Base-by-base conservation (phyloP, 2,329 filamentous ascomycete species). In the Grosmannia serpens region DNA sequence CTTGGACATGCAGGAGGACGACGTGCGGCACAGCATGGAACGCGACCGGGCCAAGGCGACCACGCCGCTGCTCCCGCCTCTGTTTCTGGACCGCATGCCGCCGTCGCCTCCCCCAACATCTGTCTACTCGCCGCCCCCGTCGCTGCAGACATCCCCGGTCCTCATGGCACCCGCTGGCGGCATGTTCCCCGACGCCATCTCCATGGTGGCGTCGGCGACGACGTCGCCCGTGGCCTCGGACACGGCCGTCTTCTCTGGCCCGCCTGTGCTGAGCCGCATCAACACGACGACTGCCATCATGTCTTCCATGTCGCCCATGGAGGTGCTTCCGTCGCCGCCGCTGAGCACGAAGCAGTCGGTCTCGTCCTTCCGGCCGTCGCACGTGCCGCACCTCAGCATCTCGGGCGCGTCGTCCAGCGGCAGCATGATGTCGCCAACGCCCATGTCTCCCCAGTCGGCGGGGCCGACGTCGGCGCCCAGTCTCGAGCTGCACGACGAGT, bases 41-140 rank as follows among this genome's bases (percentile, higher is more conserved):
- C 84, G 73, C 69, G 84, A 73, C 74, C 78, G 81, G 54, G 72
- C 74, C 50, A 68, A 88, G 64, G 87, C 89, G 0, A 87, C 87
- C 4, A 96, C 91, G 3, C 92, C 91, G 46, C 78, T 96, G 9
- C 78, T 96, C 2, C 91, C 91, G 9, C 91, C 91, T 0, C 78
- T 94, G 41, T 81, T 95, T 75, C 84, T 82, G 31, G 80, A 82
- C 58, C 31, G 55, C 51, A 24, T 33, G 9, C 44, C 46, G 13
- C 72, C 77, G 26, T 73, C 79, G 1, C 47, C 53, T 0, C 26
- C 61, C 11, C 53, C 70, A 15, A 70, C 73, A 46, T 66, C 67
- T n/a, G 67, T 62, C 3, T 74, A 82, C 49, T 78, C 83, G n/a
- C 75, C 95, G 29, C 89, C 95, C 70, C 95, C 90, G 0, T 91